A percentile compares a stretch with the other conserved stretches of the same genome.
Conservation (phyloP, 1,139 yeast genomes). For the Scheffersomyces cryptocercus region DNA sequence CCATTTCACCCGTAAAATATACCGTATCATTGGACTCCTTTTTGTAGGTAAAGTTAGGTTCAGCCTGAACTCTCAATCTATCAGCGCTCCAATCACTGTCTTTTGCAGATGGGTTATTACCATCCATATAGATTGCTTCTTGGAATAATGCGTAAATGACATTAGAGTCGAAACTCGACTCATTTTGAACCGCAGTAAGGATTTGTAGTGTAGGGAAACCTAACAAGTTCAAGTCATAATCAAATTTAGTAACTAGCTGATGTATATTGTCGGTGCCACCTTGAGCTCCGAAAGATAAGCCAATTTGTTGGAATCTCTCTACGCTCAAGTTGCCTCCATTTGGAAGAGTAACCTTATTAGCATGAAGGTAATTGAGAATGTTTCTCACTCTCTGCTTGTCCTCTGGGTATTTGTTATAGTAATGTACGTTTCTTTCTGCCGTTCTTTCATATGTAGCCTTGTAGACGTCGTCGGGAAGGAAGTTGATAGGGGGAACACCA, state of each 20-base stretch:
- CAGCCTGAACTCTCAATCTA: constrained; percentile 31
- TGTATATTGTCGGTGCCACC: constrained; percentile 55
- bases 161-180: constrained; percentile 52
- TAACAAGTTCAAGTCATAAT: constrained; percentile 33
- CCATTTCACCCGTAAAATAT: constrained; percentile 63
- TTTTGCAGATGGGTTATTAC: constrained; percentile 14
- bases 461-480: constrained; percentile 49
- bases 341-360: constrained; percentile 37
- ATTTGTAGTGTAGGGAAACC: constrained; percentile 39
- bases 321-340: constrained; percentile 51
- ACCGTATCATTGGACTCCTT: constrained; percentile 21
- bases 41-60: constrained; percentile 27
- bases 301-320: constrained; percentile 55
- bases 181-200: constrained; percentile 30
- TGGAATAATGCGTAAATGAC: constrained; percentile 55
- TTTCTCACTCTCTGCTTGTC: constrained; percentile 39
- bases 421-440: constrained; percentile 47
- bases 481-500: constrained; percentile 55
- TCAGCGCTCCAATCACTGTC: constrained; percentile 48
- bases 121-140: constrained; percentile 58
- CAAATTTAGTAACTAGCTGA: constrained; percentile 37
- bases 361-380: constrained; percentile 36
- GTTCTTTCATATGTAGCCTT: constrained; percentile 47
- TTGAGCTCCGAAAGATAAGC: constrained; percentile 48
- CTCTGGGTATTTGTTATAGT: constrained; percentile 48